Conservation (phyloP, 192 early-diverging fungal species). For the Coemansia sp. region DNA sequence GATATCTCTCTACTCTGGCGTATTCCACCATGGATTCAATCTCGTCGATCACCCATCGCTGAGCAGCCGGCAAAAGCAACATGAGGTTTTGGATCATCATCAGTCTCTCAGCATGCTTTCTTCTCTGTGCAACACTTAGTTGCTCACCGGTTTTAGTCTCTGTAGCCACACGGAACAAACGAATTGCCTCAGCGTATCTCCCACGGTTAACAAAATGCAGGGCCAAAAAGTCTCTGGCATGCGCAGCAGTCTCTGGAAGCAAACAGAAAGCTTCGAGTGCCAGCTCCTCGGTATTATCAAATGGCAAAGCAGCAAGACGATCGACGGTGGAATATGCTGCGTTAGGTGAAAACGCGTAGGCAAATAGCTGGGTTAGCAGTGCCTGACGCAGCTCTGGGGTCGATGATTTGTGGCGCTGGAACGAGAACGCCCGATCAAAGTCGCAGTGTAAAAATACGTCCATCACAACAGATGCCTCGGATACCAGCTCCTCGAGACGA, state of each 20-base stretch:
- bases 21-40: constrained; percentile 15
- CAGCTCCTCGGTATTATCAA: constrained; percentile 29
- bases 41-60: constrained; percentile 28
- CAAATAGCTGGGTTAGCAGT: constrained; percentile 42
- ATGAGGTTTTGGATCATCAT: constrained; percentile 31
- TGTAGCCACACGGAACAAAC: constrained; percentile 24
- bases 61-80: constrained; percentile 40
- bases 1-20: too few relatives aligned
- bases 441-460: constrained; percentile 32
- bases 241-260: constrained; percentile 4
- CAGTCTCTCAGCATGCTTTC: constrained; percentile 32
- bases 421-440: constrained; percentile 36
- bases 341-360: constrained; percentile 25
- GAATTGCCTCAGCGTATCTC: constrained; percentile 40
- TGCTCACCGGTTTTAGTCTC: constrained; percentile 5
- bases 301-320: constrained; percentile 27
- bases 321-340: constrained; percentile 12
- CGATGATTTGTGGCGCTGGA: constrained; percentile 25
- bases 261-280: constrained; percentile 28
- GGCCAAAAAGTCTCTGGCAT: constrained; percentile 44
- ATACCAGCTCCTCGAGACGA: constrained; percentile 13
- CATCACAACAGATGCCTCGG: constrained; percentile 32
- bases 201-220: constrained; percentile 43
- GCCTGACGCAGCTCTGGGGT: constrained; percentile 17
- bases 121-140: constrained; percentile 12